Base-by-base conservation (phyloP, 345 rosid species). In the Moricandia moricandioides region DNA sequence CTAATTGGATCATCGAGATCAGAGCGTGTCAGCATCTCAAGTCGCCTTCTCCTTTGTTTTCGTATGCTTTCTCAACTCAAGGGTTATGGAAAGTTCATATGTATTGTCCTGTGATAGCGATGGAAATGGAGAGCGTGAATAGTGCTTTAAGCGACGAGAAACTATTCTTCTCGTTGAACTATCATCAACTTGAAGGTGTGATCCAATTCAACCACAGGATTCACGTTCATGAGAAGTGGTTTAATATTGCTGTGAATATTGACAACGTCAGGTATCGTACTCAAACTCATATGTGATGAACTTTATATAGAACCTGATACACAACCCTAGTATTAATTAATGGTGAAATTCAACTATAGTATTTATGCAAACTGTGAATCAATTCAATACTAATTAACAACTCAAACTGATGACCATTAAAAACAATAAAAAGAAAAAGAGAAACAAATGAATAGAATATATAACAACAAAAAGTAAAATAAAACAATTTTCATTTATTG, bases 101-200 rank as follows among this genome's bases (percentile, higher is more conserved):
- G 0, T 93, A 88, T 57, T 93, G 97, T 77, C 97, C 96, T 64
- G 67, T 91, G 12, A 85, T 93, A 35, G 96, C 97, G 62, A 89
- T 91, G 98, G 90, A 84, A 27, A 35, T 76, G 13, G 89, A 87
- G 76, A 80, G 73, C 35, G 81, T 87, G 2, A 84, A 84, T 68
- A 83, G 84, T 71, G 66, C 73, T 79, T 64, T 77, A n/a, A 68
- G 62, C 31, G 89, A 87, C 33, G 96, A 92, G 52, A 85, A 85
- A 51, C 78, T 93, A 43, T 74, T 77, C 33, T 93, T 93, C 84
- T 89, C 98, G 21, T 83, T 93, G 10, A 86, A 85, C 55, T 90
- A 89, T 75, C 96, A 93, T 69, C 98, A 93, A 52, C 93, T 93
- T 31, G 92, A 89, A 82, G 89, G 98, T 34, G 92, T 89, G 13